phyloP scores from a whole-genome alignment of 2,329 filamentous ascomycete species.

The Thyridium curvatum region DNA sequence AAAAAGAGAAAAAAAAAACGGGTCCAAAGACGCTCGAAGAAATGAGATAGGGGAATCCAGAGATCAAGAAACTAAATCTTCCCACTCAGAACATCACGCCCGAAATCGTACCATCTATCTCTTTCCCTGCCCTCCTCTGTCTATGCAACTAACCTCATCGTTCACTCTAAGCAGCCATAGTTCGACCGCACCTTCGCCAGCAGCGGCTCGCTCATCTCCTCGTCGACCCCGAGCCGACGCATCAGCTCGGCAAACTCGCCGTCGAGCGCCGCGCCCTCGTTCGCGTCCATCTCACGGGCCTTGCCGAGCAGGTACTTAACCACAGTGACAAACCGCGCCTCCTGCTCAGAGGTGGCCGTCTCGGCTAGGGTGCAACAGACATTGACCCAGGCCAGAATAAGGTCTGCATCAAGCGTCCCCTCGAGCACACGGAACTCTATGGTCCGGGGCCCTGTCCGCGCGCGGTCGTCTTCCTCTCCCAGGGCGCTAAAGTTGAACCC shows the following conservation, averaged over 20 bases:
- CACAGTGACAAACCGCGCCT: slow-evolving; percentile 4
- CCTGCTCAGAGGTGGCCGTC: slow-evolving; percentile 12
- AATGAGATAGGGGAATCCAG: too few species aligned
- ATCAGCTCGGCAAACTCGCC: slow-evolving; percentile 4
- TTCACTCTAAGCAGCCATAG: slow-evolving; percentile 1
- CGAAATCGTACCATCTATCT: too few species aligned
- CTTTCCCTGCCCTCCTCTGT: background rate
- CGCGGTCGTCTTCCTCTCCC: slow-evolving; percentile 25
- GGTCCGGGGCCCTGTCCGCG: slow-evolving; percentile 24
- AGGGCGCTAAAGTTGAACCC: slow-evolving; percentile 35
- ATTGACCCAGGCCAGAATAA: slow-evolving; percentile 25
- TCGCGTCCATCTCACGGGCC: background rate
- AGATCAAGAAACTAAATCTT: too few species aligned
- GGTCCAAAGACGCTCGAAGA: too few species aligned
- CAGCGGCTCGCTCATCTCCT: slow-evolving; percentile 5
- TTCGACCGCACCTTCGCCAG: slow-evolving; percentile 9
- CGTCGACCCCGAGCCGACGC: slow-evolving; percentile 6
- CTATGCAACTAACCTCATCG: too few species aligned
- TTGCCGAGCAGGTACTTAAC: slow-evolving; percentile 8
- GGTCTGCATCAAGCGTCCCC: slow-evolving; percentile 18
- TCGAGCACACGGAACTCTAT: slow-evolving; percentile 33
- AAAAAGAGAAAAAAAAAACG: too few species aligned
- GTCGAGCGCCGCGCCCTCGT: background rate
- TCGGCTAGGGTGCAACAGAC: slow-evolving; percentile 24
- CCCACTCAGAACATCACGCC: too few species aligned